phyloP scores from a whole-genome alignment of 139 green algal species.

The Tetratostichococcus sp. region DNA sequence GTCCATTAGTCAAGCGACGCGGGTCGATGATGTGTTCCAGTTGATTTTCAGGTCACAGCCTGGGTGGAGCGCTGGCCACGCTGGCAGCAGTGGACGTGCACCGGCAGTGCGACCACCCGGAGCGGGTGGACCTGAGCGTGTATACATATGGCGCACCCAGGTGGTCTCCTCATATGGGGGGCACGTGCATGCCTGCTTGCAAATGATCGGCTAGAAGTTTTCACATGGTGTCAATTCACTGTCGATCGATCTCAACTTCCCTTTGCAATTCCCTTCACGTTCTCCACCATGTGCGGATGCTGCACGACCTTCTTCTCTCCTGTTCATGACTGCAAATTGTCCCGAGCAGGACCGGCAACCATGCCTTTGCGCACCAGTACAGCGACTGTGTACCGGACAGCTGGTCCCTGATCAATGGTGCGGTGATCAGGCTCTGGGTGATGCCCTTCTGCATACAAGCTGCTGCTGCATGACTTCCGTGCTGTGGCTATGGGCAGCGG shows the following conservation, averaged over 20 bases:
- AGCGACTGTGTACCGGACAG: slow-evolving; percentile 44
- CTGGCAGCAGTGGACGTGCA: slow-evolving; percentile 73
- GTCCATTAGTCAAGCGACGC: background rate
- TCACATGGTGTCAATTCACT: background rate
- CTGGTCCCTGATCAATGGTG: slow-evolving; percentile 67
- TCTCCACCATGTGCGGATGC: no score
- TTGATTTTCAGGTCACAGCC: slow-evolving; percentile 63
- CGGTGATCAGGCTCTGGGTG: no score
- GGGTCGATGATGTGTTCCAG: background rate
- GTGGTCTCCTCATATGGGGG: slow-evolving; percentile 9
- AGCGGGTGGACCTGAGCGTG: slow-evolving; percentile 33
- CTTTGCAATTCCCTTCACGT: no score
- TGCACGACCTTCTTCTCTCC: no score
- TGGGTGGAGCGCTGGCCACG: slow-evolving; percentile 81
- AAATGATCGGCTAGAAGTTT: background rate
- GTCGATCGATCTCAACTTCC: background rate
- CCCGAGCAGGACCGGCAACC: slow-evolving; percentile 56
- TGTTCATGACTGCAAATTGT: no score
- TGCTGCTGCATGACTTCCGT: no score
- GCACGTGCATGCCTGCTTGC: background rate
- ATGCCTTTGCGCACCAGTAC: slow-evolving; percentile 31
- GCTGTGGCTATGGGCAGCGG: no score
- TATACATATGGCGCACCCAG: slow-evolving; percentile 79
- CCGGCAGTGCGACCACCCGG: background rate
- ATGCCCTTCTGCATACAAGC: no score